These are phyloP conservation scores for Senna siamea DNA, from an alignment of 306 rosid genomes.

Conservation along the genomic window DNA sequence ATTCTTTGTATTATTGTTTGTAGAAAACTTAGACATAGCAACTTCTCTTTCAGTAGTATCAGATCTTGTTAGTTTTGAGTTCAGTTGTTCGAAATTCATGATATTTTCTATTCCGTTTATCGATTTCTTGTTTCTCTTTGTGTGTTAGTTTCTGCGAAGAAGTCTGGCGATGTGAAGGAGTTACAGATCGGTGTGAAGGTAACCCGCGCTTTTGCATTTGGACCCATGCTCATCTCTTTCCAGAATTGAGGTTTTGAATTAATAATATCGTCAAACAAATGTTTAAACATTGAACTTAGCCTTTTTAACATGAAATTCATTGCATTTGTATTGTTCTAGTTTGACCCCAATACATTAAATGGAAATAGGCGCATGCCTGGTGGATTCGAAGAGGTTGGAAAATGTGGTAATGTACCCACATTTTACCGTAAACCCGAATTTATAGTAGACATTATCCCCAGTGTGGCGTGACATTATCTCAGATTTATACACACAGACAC, in stretches of 20 bases:
- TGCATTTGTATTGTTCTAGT: background rate
- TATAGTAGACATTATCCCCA: background rate
- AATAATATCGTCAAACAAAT: background rate
- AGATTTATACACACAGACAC: too few species aligned
- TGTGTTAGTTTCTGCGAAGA: conserved; percentile 64
- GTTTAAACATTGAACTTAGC: background rate
- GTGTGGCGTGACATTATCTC: background rate
- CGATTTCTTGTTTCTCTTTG: background rate
- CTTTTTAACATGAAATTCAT: background rate
- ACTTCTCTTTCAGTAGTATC: background rate
- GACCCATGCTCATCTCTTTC: background rate
- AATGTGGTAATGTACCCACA: background rate
- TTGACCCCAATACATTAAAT: conserved; percentile 18
- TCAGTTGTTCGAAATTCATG: background rate
- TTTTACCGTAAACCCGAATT: background rate
- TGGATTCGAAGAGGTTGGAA: conserved; percentile 10
- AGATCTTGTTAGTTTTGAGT: conserved; percentile 29
- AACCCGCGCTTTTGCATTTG: background rate
- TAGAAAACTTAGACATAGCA: background rate
- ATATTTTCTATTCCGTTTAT: background rate
- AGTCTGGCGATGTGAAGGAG: conserved; percentile 67
- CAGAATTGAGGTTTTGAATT: background rate
- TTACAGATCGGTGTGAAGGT: conserved; percentile 97
- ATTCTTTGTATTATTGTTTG: background rate
- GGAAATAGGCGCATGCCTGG: background rate